phyloP scores from a whole-genome alignment of 2,329 filamentous ascomycete species.

The Microascus cirrosus region DNA sequence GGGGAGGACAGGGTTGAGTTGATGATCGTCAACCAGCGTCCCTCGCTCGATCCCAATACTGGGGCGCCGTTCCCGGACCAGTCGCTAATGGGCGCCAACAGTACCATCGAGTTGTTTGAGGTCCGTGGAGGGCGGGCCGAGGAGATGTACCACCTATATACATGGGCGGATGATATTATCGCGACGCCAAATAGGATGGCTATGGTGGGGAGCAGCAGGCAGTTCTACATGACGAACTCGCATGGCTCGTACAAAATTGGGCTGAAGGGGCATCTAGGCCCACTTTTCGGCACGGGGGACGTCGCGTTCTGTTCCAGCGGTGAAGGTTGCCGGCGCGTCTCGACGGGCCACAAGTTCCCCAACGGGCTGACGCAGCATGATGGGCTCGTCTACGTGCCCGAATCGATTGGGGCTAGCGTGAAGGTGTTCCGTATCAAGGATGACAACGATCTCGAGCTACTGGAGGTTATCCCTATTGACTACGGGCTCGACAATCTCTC shows the following conservation, averaged over 20 bases:
- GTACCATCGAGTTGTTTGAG: conserved; percentile 7
- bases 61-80: conserved; percentile 9
- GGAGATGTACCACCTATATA: conserved; percentile 13
- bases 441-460: conserved; percentile 8
- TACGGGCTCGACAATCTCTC: conserved; percentile 16
- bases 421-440: conserved; percentile 7
- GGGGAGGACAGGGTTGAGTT: conserved; percentile 8
- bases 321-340: conserved; percentile 12
- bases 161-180: conserved; percentile 10
- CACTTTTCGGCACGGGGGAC: conserved; percentile 14
- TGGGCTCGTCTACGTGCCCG: conserved; percentile 18
- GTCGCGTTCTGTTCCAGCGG: conserved; percentile 14
- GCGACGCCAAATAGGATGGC: conserved; percentile 15
- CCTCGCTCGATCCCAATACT: conserved; percentile 12
- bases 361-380: conserved; percentile 14
- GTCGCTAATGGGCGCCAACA: conserved; percentile 8
- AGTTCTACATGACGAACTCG: conserved; percentile 15
- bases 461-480: conserved; percentile 10
- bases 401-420: conserved; percentile 10
- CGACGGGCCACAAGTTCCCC: conserved; percentile 13
- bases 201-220: conserved; percentile 8
- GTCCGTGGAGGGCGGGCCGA: conserved; percentile 4
- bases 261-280: conserved; percentile 8
- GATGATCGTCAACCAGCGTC: conserved; percentile 14
- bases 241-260: conserved; percentile 11